A percentile compares a stretch with the other conserved stretches of the same genome.
phyloP scores from a whole-genome alignment of 2,329 filamentous ascomycete species.

The Aspergillus quadrilineatus region DNA sequence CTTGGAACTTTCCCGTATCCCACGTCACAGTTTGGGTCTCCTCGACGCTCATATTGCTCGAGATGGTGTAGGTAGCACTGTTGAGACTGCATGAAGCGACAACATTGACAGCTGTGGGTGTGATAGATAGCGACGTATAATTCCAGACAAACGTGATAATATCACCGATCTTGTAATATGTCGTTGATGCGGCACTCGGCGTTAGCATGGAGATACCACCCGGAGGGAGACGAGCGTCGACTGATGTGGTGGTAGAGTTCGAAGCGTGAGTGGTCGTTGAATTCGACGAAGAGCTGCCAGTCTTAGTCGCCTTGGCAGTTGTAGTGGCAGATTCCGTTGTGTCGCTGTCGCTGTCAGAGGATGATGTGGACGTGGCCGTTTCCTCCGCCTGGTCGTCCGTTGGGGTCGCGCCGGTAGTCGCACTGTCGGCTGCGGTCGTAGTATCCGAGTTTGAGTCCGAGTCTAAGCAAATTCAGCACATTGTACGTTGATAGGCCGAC shows the following conservation, averaged over 20 bases:
- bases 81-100: constrained; percentile 62
- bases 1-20: constrained; percentile 59
- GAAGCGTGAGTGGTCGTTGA: constrained; percentile 18
- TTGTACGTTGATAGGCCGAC: not conserved
- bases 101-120: constrained; percentile 60
- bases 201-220: constrained; percentile 64
- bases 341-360: constrained; percentile 11
- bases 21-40: constrained; percentile 56
- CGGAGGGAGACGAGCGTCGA: constrained; percentile 55
- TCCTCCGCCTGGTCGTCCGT: constrained; percentile 14
- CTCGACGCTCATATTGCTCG: constrained; percentile 57
- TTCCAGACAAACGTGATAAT: constrained; percentile 67
- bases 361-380: constrained; percentile 20
- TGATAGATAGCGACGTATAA: constrained; percentile 62
- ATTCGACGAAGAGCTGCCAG: constrained; percentile 6
- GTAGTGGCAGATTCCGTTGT: not conserved
- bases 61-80: constrained; percentile 60
- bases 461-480: not conserved
- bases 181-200: constrained; percentile 51
- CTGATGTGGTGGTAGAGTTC: constrained; percentile 37
- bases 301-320: constrained; percentile 17
- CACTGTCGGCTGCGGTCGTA: constrained; percentile 22
- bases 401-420: constrained; percentile 19
- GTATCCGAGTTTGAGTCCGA: constrained; percentile 9
- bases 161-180: constrained; percentile 65